Evolutionary conservation across 345 rosid species (phyloP).

Genomic region (Rhodomyrtus tomentosa): DNA sequence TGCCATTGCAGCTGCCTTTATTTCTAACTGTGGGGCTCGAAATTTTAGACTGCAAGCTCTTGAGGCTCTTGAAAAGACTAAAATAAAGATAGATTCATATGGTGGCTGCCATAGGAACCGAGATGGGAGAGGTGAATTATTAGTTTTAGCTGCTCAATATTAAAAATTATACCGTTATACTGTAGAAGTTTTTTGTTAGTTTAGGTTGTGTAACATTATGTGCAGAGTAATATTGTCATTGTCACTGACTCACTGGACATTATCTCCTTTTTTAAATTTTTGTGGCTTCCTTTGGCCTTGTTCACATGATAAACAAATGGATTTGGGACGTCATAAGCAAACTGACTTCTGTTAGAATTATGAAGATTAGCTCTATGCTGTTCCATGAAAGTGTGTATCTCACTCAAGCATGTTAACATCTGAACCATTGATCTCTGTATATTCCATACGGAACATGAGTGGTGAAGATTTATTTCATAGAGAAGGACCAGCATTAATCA

Average conservation of each 20-base stretch:
- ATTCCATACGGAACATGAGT: neutral
- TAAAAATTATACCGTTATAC: neutral
- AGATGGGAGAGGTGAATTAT: constrained; percentile 53
- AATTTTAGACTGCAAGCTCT: constrained; percentile 90
- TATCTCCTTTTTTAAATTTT: neutral
- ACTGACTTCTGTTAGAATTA: neutral
- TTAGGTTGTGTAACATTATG: neutral
- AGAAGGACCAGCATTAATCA: neutral
- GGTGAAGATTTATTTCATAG: neutral
- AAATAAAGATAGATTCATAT: constrained; percentile 70
- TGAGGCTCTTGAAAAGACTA: constrained; percentile 47
- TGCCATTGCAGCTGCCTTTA: constrained; percentile 92
- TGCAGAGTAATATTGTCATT: neutral
- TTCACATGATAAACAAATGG: neutral
- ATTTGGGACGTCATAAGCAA: neutral
- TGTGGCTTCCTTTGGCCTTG: neutral
- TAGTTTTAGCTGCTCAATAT: neutral
- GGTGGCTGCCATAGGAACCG: constrained; percentile 81
- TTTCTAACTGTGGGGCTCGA: constrained; percentile 86
- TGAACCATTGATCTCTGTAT: neutral
- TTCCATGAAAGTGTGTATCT: neutral
- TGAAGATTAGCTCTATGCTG: neutral
- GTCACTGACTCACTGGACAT: neutral
- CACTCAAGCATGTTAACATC: neutral
- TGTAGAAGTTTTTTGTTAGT: neutral